phyloP scores from a whole-genome alignment of 192 early-diverging fungal genomes.

The Linnemannia elongata region DNA sequence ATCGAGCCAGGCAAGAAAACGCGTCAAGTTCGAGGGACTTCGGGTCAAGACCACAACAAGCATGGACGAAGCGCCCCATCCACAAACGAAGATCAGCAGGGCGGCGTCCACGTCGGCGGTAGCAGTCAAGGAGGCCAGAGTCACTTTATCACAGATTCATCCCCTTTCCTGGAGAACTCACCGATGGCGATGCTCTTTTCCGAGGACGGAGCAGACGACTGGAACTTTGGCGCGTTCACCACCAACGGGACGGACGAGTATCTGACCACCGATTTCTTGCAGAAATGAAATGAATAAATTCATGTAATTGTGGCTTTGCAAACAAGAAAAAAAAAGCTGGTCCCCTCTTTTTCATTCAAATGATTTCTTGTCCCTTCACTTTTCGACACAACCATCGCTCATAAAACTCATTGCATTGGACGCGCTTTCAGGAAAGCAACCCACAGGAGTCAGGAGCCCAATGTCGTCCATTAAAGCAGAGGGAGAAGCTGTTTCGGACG shows the following conservation, averaged over 20 bases:
- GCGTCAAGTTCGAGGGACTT: neutral
- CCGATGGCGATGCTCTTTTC: constrained; percentile 31
- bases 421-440: neutral
- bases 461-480: constrained; percentile 29
- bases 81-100: neutral
- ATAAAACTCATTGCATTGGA: neutral
- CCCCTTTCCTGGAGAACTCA: constrained; percentile 21
- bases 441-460: neutral
- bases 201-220: constrained; percentile 23
- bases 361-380: neutral
- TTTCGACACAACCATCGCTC: neutral
- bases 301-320: constrained; percentile 11
- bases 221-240: constrained; percentile 28
- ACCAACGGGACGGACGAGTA: constrained; percentile 19
- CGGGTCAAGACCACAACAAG: neutral
- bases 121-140: neutral
- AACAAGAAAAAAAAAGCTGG: constrained; percentile 10
- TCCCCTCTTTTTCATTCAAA: neutral
- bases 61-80: neutral
- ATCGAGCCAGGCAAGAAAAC: constrained; percentile 8
- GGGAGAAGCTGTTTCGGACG: neutral
- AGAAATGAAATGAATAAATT: constrained; percentile 2
- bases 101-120: neutral
- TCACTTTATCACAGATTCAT: neutral
- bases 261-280: constrained; percentile 13